phyloP scores from a whole-genome alignment of 371 early-diverging fungal species.

The Mortierella sp. region DNA sequence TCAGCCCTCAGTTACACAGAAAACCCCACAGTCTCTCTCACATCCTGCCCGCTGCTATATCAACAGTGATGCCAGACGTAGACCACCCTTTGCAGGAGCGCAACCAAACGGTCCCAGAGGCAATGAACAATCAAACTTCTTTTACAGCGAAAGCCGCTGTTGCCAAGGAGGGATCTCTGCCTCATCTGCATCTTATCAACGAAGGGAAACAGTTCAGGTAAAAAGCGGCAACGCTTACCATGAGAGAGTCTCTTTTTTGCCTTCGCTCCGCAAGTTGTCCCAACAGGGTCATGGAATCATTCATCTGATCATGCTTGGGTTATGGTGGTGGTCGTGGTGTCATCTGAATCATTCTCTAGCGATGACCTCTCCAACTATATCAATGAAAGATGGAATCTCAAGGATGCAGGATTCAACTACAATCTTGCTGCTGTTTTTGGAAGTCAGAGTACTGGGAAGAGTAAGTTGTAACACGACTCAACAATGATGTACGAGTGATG shows the following conservation, averaged over 20 bases:
- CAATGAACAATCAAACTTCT: background rate
- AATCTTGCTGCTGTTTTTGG: constrained; percentile 98
- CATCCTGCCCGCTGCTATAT: too few species aligned
- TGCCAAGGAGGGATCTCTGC: background rate
- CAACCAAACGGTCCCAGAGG: background rate
- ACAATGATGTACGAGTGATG: too few species aligned
- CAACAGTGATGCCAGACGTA: constrained; percentile 1
- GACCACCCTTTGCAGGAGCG: background rate
- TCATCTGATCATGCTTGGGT: too few species aligned
- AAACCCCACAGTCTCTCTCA: too few species aligned
- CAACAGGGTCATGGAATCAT: too few species aligned
- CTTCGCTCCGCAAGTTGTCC: too few species aligned
- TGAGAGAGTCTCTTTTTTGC: background rate
- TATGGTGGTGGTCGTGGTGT: too few species aligned
- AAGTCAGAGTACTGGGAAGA: constrained; percentile 98
- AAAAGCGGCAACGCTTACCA: background rate
- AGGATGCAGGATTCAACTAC: constrained; percentile 92
- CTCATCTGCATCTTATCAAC: constrained; percentile 80
- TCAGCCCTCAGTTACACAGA: too few species aligned
- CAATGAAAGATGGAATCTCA: constrained; percentile 82
- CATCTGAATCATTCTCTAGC: too few species aligned
- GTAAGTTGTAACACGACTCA: constrained; percentile 60
- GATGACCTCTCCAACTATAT: constrained; percentile 77
- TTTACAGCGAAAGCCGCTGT: background rate
- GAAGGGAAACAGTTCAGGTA: constrained; percentile 87